A percentile compares a stretch with the other conserved stretches of the same genome.
These are phyloP conservation scores for Aspergillus fumigatus DNA, from an alignment of 2,329 filamentous ascomycete species.

Conservation along the genomic window DNA sequence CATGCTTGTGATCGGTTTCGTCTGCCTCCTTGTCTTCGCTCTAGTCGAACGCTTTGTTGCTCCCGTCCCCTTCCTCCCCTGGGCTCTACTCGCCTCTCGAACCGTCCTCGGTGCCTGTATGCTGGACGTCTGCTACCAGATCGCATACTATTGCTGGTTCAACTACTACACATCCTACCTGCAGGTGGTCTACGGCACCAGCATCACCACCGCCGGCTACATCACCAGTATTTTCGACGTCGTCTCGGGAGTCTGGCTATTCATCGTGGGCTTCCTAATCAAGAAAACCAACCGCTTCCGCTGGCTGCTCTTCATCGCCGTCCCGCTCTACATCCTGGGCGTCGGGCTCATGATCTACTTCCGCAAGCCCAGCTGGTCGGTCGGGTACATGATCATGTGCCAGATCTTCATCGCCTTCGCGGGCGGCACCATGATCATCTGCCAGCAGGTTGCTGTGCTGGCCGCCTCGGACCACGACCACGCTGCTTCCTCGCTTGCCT, in stretches of 20 bases:
- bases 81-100: slow-evolving; percentile 38
- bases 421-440: slow-evolving; percentile 50
- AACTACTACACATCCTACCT: slow-evolving; percentile 21
- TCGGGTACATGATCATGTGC: slow-evolving; percentile 56
- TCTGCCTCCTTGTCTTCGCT: slow-evolving; percentile 50
- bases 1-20: slow-evolving; percentile 51
- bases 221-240: slow-evolving; percentile 51
- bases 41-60: slow-evolving; percentile 51
- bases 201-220: slow-evolving; percentile 30
- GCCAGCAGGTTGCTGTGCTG: slow-evolving; percentile 53
- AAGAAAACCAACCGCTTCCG: slow-evolving; percentile 51
- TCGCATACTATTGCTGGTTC: slow-evolving; percentile 18
- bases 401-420: slow-evolving; percentile 56
- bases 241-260: slow-evolving; percentile 51
- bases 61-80: slow-evolving; percentile 51
- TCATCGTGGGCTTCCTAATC: slow-evolving; percentile 51
- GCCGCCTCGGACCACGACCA: slow-evolving; percentile 53
- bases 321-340: slow-evolving; percentile 52
- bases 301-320: slow-evolving; percentile 48
- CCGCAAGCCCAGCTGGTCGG: slow-evolving; percentile 42
- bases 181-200: slow-evolving; percentile 22
- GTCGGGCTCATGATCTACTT: slow-evolving; percentile 56
- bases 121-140: slow-evolving; percentile 25
- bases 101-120: slow-evolving; percentile 18
- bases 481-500: slow-evolving; percentile 52